Base-by-base conservation (phyloP, 495 filamentous ascomycete genomes). In the Neurospora africana region DNA sequence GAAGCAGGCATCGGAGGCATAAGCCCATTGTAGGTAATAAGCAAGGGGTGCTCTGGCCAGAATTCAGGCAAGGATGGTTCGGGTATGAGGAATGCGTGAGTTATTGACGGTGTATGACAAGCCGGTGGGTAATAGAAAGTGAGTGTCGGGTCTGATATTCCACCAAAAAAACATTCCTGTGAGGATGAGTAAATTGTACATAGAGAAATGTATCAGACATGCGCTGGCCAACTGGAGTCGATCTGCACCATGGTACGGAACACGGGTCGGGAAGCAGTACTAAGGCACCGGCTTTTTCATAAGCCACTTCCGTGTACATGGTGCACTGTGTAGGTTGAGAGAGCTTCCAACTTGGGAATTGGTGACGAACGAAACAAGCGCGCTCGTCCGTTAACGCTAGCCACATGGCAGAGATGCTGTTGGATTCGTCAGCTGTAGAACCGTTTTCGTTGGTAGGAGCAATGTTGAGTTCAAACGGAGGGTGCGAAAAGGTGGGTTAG, bases 401-500 rank as follows among this genome's bases (percentile, higher is more conserved):
- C 72, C 74, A 69, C 73, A 78, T 69, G 43, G 77, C 78, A 84
- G 84, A 83, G 82, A 78, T 81, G 76, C 80, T 82, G 80, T 76
- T 70, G 74, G 76, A 82, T 80, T 80, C 75, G 71, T 72, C 70
- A 35, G 53, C 53, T 1, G 4, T 35, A 65, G 7, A 65, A 33
- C 76, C 72, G 36, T 41, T 75, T 70, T 79, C 73, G 78, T 80
- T 81, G 81, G 78, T 71, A 73, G 73, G 58, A 53, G 71, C 72
- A 43, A 73, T 68, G 75, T 67, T 47, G 76, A 76, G 47, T 72
- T 78, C 77, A 81, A 80, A 78, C 80, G 77, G 77, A 80, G 47
- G 74, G 77, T 75, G 73, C 70, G 30, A 78, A 80, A 79, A 80
- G 81, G 76, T 78, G 80, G 80, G 82, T 85, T 83, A 84, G 84